These are phyloP conservation scores for Solanum appendiculatum DNA, from an alignment of 257 asterid genomes.

Conservation along the genomic window DNA sequence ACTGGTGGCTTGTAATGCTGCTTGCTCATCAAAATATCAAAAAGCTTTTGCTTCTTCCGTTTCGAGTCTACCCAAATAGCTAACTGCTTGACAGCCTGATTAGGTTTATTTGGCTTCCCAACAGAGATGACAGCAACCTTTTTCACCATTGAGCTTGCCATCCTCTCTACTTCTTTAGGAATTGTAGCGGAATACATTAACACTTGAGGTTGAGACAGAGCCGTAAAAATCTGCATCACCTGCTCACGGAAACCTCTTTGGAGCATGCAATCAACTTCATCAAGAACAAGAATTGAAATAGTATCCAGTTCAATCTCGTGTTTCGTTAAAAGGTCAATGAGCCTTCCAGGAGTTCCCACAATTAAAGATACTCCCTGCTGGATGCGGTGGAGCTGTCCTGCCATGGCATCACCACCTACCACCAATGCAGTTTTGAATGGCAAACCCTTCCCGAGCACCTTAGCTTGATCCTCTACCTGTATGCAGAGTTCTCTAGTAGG, in stretches of 20 bases:
- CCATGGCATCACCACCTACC: constrained; percentile 94
- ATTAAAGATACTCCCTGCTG: constrained; percentile 79
- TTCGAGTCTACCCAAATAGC: constrained; percentile 92
- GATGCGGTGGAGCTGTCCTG: constrained; percentile 71
- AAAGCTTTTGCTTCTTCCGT: constrained; percentile 84
- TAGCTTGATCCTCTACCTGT: constrained; percentile 94
- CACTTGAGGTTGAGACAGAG: constrained; percentile 77
- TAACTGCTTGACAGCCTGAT: constrained; percentile 63
- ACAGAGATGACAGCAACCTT: constrained; percentile 44
- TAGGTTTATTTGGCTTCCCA: constrained; percentile 68
- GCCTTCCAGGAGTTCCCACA: constrained; percentile 90
- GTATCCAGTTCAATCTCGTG: constrained; percentile 58
- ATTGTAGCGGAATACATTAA: constrained; percentile 91
- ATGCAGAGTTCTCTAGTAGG: constrained; percentile 92
- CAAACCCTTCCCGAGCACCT: constrained; percentile 78
- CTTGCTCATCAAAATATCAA: constrained; percentile 71
- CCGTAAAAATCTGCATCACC: constrained; percentile 71
- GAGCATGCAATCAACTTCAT: constrained; percentile 88
- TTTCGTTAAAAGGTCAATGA: constrained; percentile 75
- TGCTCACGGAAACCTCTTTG: constrained; percentile 82
- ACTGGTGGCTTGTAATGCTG: constrained; percentile 86
- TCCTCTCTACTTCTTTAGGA: constrained; percentile 61
- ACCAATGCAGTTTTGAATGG: constrained; percentile 89
- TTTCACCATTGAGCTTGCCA: constrained; percentile 59
- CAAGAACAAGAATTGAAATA: constrained; percentile 68